Percentiles rank a stretch among this genome's conserved stretches.
Evolutionary conservation across 306 rosid genomes (phyloP).

Genomic region (Ammopiptanthus mongolicus): DNA sequence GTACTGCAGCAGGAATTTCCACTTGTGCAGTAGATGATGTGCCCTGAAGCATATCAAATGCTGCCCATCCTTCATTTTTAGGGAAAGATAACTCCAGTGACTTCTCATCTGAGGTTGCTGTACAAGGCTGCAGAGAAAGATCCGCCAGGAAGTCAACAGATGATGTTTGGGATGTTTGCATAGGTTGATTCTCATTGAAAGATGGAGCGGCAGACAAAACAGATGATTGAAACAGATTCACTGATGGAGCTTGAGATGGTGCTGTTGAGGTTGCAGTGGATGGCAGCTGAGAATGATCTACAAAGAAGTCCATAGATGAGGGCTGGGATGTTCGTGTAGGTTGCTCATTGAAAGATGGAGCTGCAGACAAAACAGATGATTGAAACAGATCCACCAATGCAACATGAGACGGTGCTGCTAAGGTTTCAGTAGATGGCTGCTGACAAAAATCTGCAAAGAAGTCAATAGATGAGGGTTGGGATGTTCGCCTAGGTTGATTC

Average conservation of each 20-base stretch:
- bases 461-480: constrained; percentile 27
- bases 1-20: constrained; percentile 28
- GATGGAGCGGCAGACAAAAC: constrained; percentile 21
- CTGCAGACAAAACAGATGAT: constrained; percentile 16
- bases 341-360: constrained; percentile 14
- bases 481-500: constrained; percentile 23
- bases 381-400: constrained; percentile 33
- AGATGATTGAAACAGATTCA: constrained; percentile 47
- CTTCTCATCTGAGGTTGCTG: constrained; percentile 32
- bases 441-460: constrained; percentile 33
- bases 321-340: constrained; percentile 20
- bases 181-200: constrained; percentile 30
- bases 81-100: constrained; percentile 36
- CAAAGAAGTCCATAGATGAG: constrained; percentile 36
- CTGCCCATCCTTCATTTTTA: constrained; percentile 79
- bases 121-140: constrained; percentile 34
- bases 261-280: constrained; percentile 18
- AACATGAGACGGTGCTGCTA: constrained; percentile 5
- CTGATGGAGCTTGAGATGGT: constrained; percentile 28
- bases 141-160: constrained; percentile 39
- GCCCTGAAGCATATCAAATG: constrained; percentile 59
- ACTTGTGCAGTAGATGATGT: constrained; percentile 27
- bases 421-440: constrained; percentile 29
- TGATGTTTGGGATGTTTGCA: constrained; percentile 29
- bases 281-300: constrained; percentile 28